phyloP scores from a whole-genome alignment of 129 eudicot species.

The Flaveria brownii region DNA sequence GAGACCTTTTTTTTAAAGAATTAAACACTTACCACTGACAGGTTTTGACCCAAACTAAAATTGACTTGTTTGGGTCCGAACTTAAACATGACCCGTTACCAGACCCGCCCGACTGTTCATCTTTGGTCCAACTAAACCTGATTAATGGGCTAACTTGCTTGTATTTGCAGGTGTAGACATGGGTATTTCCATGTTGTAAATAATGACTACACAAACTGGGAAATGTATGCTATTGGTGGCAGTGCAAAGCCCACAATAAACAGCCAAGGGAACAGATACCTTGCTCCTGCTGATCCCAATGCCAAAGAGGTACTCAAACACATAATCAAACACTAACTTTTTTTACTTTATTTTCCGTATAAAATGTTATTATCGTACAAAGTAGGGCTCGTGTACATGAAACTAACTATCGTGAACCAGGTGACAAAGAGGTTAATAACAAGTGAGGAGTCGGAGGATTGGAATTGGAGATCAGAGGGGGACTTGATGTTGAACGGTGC shows the following conservation, averaged over 20 bases:
- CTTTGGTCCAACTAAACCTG: background rate
- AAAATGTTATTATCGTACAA: background rate
- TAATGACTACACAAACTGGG: constrained; percentile 3
- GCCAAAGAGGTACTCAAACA: background rate
- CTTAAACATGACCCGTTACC: background rate
- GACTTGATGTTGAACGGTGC: constrained; percentile 6
- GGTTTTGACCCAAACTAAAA: background rate
- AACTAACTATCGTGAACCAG: background rate
- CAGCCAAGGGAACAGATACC: constrained; percentile 8
- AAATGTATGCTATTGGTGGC: constrained; percentile 6
- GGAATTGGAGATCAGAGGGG: constrained; percentile 2
- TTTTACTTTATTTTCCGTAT: background rate
- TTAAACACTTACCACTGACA: background rate
- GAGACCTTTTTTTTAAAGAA: no score
- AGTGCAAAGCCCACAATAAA: constrained; percentile 7
- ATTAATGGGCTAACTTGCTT: no score
- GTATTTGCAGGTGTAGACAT: background rate
- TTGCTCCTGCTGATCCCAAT: constrained; percentile 4
- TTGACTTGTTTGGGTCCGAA: background rate
- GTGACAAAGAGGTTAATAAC: background rate
- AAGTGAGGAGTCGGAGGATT: background rate
- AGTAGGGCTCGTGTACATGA: background rate
- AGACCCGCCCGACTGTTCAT: background rate
- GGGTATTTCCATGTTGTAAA: constrained; percentile 5
- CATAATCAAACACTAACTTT: background rate